Percentiles rank a stretch among this genome's conserved stretches.
Evolutionary conservation across 495 filamentous ascomycete genomes (phyloP).

Genomic region (Daldinia grandis): DNA sequence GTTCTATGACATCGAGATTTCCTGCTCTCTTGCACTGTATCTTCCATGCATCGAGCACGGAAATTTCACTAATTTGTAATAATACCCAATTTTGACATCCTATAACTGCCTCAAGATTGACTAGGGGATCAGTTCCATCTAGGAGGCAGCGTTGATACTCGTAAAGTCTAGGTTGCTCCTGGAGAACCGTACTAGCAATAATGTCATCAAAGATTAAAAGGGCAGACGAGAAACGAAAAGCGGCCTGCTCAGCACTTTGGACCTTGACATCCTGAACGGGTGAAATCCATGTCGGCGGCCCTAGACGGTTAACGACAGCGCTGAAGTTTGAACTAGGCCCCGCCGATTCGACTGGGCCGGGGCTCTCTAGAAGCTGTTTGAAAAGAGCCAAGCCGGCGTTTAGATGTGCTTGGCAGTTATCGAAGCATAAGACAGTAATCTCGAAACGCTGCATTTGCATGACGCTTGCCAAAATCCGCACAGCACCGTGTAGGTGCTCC

Average conservation of each 20-base stretch:
- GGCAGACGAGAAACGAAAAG: slow-evolving; percentile 61
- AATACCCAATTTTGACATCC: background rate
- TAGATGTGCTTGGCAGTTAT: slow-evolving; percentile 60
- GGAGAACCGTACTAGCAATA: slow-evolving; percentile 52
- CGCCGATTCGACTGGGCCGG: slow-evolving; percentile 18
- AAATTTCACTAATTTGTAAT: background rate
- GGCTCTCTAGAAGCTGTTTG: slow-evolving; percentile 50
- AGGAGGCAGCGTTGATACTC: background rate
- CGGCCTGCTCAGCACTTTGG: slow-evolving; percentile 60
- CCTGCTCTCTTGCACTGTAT: background rate
- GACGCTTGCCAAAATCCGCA: slow-evolving; percentile 58
- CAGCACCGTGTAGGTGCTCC: background rate
- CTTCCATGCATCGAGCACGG: background rate
- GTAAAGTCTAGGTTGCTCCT: background rate
- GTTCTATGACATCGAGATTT: background rate
- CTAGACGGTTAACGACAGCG: background rate
- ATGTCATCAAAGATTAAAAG: slow-evolving; percentile 60
- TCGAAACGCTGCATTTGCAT: slow-evolving; percentile 63
- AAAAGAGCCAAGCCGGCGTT: slow-evolving; percentile 60
- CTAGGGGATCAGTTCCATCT: background rate
- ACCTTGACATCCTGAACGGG: slow-evolving; percentile 35
- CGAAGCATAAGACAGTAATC: slow-evolving; percentile 52
- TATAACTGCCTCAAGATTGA: background rate
- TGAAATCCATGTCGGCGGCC: background rate
- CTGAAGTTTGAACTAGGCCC: background rate